Evolutionary conservation across 2,329 filamentous ascomycete species (phyloP).

Genomic region (Monilinia fructigena): DNA sequence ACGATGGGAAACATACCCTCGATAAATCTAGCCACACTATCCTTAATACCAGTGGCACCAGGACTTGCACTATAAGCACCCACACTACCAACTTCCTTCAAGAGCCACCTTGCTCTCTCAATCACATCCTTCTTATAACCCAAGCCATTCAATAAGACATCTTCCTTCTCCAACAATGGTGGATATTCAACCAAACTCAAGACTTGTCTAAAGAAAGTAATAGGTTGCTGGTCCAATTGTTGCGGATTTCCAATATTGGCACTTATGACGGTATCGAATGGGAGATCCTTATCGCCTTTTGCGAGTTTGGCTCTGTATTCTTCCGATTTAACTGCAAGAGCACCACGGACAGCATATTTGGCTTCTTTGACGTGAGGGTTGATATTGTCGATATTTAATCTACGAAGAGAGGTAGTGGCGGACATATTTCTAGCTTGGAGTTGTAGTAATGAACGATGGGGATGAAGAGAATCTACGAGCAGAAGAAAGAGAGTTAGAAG

Average conservation of each 20-base stretch:
- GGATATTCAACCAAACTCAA: conserved; percentile 92
- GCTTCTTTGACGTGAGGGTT: conserved; percentile 84
- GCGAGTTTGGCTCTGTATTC: conserved; percentile 75
- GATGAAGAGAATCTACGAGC: conserved; percentile 8
- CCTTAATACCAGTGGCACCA: conserved; percentile 79
- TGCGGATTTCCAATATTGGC: conserved; percentile 99
- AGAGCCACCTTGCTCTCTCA: conserved; percentile 74
- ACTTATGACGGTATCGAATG: conserved; percentile 88
- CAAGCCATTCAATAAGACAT: conserved; percentile 70
- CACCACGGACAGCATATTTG: conserved; percentile 94
- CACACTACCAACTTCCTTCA: conserved; percentile 83
- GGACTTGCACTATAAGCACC: conserved; percentile 96
- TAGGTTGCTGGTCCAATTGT: conserved; percentile 97
- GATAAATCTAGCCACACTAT: conserved; percentile 90
- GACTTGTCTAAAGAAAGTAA: conserved; percentile 98
- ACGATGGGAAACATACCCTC: conserved; percentile 59
- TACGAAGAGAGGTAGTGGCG: conserved; percentile 44
- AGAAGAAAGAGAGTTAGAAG: conserved; percentile 13
- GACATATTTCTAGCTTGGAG: conserved; percentile 37
- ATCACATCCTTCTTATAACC: conserved; percentile 91
- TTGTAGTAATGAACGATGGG: not conserved
- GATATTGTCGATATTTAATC: conserved; percentile 80
- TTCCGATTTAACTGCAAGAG: conserved; percentile 91
- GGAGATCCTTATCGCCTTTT: conserved; percentile 57
- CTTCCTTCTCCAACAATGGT: conserved; percentile 73